A percentile compares a stretch with the other conserved stretches of the same genome.
phyloP scores from a whole-genome alignment of 176 grass and related monocot species.

The Elymus sibiricus region DNA sequence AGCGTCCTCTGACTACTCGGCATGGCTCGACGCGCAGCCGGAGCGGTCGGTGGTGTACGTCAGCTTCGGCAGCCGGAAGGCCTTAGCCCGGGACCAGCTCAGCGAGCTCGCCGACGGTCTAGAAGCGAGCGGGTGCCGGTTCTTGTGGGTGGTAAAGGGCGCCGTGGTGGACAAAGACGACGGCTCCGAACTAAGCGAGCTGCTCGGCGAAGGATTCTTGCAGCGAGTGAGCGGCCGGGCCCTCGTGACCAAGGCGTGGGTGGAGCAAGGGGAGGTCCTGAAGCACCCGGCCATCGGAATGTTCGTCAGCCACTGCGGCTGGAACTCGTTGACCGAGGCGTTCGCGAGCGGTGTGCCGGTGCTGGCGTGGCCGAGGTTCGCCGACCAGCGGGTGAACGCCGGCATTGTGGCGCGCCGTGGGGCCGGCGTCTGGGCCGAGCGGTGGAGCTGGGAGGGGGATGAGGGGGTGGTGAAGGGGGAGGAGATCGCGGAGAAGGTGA shows the following conservation, averaged over 20 bases:
- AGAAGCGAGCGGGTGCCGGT: constrained; percentile 43
- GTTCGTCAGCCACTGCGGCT: constrained; percentile 76
- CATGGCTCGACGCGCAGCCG: constrained; percentile 56
- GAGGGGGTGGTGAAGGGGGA: constrained; percentile 14
- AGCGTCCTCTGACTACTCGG: background rate
- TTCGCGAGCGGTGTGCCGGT: constrained; percentile 40
- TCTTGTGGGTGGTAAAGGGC: constrained; percentile 80
- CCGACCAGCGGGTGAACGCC: constrained; percentile 68
- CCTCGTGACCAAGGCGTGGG: constrained; percentile 62
- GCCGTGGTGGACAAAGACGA: constrained; percentile 52
- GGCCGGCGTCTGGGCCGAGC: constrained; percentile 41
- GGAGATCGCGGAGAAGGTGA: constrained; percentile 38
- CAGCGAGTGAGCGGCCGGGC: constrained; percentile 36
- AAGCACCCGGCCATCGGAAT: constrained; percentile 42
- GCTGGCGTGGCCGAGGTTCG: constrained; percentile 60
- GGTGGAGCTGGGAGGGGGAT: constrained; percentile 74
- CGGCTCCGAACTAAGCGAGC: constrained; percentile 6
- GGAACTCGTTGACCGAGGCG: constrained; percentile 77
- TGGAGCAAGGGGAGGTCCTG: constrained; percentile 64
- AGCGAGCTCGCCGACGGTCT: constrained; percentile 50
- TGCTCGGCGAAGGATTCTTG: constrained; percentile 41
- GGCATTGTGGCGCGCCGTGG: constrained; percentile 25
- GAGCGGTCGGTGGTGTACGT: constrained; percentile 71
- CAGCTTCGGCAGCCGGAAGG: constrained; percentile 70
- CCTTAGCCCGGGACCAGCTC: constrained; percentile 41